phyloP scores from a whole-genome alignment of 441 rosid species.

The Mallotus japonicus region DNA sequence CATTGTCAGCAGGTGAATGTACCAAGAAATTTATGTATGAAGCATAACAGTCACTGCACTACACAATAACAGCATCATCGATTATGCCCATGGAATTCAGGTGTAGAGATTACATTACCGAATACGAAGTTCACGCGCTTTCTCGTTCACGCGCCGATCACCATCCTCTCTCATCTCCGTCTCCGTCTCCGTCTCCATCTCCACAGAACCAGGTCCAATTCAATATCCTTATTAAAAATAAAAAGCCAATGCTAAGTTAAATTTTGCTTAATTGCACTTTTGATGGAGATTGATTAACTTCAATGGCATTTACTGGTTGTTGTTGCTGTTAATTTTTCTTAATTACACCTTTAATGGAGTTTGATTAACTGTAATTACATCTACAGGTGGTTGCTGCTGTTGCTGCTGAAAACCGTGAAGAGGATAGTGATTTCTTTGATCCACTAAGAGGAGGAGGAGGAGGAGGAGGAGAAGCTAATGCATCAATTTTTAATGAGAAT shows the following conservation, averaged over 20 bases:
- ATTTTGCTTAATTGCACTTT: too few relatives aligned
- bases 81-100: conserved; percentile 64
- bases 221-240: background rate
- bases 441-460: conserved; percentile 56
- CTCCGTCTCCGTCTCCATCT: conserved; percentile 23
- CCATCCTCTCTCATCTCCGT: conserved; percentile 61
- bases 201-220: conserved; percentile 37
- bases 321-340: background rate
- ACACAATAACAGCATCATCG: too few relatives aligned
- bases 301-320: background rate
- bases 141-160: conserved; percentile 44
- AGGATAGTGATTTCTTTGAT: conserved; percentile 59
- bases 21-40: too few relatives aligned
- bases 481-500: conserved; percentile 29
- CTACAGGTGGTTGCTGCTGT: background rate
- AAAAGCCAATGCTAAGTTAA: background rate
- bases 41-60: too few relatives aligned
- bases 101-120: conserved; percentile 54
- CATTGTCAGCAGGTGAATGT: too few relatives aligned
- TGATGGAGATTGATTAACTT: too few relatives aligned
- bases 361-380: background rate
- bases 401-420: conserved; percentile 24
- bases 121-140: conserved; percentile 45
- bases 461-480: conserved; percentile 35
- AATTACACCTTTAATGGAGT: too few relatives aligned